Percentiles rank a stretch among this genome's conserved stretches.
Evolutionary conservation across 208 protist genomes (phyloP).

Genomic region (Acanthamoeba royreba): DNA sequence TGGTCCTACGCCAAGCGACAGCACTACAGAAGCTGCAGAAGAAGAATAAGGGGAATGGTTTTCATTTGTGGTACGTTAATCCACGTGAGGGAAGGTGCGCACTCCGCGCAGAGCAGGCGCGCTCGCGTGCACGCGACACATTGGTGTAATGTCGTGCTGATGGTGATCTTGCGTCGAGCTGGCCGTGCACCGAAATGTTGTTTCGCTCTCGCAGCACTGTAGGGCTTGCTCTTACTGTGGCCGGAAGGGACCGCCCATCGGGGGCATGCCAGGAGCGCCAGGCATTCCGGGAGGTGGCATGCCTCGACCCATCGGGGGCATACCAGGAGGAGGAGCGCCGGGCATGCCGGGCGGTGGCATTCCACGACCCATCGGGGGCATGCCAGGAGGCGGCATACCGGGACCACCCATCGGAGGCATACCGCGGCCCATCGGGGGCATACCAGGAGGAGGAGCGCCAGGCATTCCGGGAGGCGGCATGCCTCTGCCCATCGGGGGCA

Average conservation of each 20-base stretch:
- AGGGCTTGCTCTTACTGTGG: no score
- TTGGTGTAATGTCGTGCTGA: no score
- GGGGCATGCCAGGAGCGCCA: neutral
- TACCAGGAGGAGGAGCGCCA: neutral
- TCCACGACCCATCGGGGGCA: neutral
- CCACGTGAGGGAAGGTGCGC: no score
- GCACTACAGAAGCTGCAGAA: no score
- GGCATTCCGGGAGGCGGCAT: neutral
- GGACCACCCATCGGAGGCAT: neutral
- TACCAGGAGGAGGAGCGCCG: neutral
- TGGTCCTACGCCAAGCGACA: no score
- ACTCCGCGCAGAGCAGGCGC: no score
- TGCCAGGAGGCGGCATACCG: neutral
- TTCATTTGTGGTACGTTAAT: no score
- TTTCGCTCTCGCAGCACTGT: no score
- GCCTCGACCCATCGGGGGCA: constrained; percentile 20
- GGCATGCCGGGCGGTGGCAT: neutral
- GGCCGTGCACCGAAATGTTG: no score
- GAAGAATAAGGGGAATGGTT: no score
- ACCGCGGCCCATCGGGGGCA: neutral
- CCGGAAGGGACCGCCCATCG: neutral
- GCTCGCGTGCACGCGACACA: no score
- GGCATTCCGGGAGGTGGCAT: neutral
- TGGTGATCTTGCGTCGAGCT: no score
- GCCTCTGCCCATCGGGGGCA: neutral